Conservation (phyloP, 345 rosid genomes). For the Salix dunnii region DNA sequence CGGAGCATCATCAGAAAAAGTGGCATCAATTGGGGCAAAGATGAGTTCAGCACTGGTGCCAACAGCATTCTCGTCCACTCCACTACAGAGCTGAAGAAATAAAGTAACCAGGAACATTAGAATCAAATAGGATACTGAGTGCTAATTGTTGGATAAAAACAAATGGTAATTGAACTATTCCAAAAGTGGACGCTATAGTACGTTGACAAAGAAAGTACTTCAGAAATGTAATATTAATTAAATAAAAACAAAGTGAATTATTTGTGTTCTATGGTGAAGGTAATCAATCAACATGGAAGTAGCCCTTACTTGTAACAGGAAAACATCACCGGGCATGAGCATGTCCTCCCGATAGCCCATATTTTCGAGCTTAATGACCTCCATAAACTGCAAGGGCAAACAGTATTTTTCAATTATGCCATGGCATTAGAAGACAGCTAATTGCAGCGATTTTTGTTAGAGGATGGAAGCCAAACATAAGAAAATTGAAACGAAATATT, state of each 20-base stretch:
- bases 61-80: slow-evolving; percentile 90
- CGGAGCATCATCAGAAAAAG: slow-evolving; percentile 98
- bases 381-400: slow-evolving; percentile 58
- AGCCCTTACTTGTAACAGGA: slow-evolving; percentile 76
- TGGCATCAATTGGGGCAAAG: slow-evolving; percentile 96
- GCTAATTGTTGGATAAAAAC: background rate
- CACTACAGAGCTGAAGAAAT: slow-evolving; percentile 40
- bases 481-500: background rate
- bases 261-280: background rate
- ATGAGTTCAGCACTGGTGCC: slow-evolving; percentile 95
- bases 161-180: background rate
- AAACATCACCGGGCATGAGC: slow-evolving; percentile 77
- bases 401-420: background rate
- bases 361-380: slow-evolving; percentile 89
- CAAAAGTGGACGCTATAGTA: background rate
- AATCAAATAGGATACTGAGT: no score
- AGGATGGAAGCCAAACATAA: background rate
- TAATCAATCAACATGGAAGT: background rate
- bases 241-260: background rate
- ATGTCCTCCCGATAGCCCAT: slow-evolving; percentile 86
- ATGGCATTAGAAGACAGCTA: background rate
- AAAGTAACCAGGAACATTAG: background rate
- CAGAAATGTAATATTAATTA: background rate
- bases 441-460: background rate
- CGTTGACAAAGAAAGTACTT: background rate